Conservation (phyloP, 768 basidiomycete genomes). For the Macrolepiota dolichaula region DNA sequence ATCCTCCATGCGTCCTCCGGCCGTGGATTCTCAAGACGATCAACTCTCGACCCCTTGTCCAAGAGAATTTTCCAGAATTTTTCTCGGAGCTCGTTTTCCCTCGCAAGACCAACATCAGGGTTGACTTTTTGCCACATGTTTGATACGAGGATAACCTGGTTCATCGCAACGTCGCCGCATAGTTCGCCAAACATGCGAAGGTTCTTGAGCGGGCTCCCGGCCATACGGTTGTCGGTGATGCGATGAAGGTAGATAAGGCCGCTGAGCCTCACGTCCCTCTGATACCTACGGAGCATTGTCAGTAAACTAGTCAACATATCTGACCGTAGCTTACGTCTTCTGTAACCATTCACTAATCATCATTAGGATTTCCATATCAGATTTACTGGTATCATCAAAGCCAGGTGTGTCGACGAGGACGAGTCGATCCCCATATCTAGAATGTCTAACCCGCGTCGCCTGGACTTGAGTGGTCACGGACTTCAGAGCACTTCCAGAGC, state of each 20-base stretch:
- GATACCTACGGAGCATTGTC: neutral
- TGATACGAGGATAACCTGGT: conserved; percentile 29
- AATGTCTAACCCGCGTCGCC: conserved; percentile 24
- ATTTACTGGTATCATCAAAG: conserved; percentile 30
- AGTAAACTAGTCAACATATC: neutral
- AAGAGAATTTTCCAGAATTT: conserved; percentile 46
- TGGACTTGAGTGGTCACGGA: conserved; percentile 36
- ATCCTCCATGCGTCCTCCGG: conserved; percentile 23
- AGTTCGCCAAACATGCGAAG: conserved; percentile 27
- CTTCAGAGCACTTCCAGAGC: conserved; percentile 20
- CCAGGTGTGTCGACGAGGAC: conserved; percentile 38
- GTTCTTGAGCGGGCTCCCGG: conserved; percentile 16
- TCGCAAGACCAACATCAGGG: conserved; percentile 14
- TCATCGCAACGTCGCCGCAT: conserved; percentile 22
- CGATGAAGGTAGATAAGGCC: conserved; percentile 14
- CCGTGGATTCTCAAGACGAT: conserved; percentile 19
- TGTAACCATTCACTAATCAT: conserved; percentile 14
- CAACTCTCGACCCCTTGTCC: conserved; percentile 32
- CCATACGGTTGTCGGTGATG: conserved; percentile 11
- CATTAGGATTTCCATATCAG: conserved; percentile 13
- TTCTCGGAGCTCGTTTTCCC: conserved; percentile 25
- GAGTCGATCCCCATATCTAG: conserved; percentile 17
- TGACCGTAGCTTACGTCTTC: conserved; percentile 8
- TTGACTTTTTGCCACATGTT: conserved; percentile 37
- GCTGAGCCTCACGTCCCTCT: conserved; percentile 1